Evolutionary conservation across 2,329 filamentous ascomycete species (phyloP), one percentile per base, ranked within the genome.

Genomic region (Aspergillus aculeatinus): DNA sequence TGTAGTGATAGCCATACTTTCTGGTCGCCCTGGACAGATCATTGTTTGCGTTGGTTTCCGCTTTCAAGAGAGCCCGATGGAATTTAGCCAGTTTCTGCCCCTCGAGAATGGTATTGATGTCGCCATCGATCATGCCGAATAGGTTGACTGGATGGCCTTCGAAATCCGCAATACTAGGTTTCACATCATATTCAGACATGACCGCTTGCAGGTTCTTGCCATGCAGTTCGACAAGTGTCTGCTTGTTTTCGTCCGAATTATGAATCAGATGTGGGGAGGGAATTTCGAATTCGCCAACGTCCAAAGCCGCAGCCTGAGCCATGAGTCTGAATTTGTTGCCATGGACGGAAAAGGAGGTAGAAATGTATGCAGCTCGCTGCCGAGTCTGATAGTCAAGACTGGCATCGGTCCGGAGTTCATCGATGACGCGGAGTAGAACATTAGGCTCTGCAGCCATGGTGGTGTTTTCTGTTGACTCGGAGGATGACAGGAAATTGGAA

Each of bases 161-260:
- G 21, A 67, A 63, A 55, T 70, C 69, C 25, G 61, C 64, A 49
- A 61, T 44, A 31, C 60, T 61, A n/a, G 68, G 67, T 27, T 50
- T 55, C 51, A 65, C 57, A n/a, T 47, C 39, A 57, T 61, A 61
- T 29, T 63, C 60, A n/a, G 53, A 51, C 47, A 63, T 52, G 11
- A 66, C 55, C 19, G 60, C 56, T 19, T 61, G 62, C 5, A 68
- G 35, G 19, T 19, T 29, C 52, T 44, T 48, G 21, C 51, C 60
- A 57, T 56, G 57, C 51, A 58, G 64, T 54, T 29, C 35, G 31
- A 65, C 64, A 48, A 61, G 49, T n/a, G 31, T 27, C 25, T 27
- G 5, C 25, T 5, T 27, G 5, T 27, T 27, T 27, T 27, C 25
- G 25, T 27, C 25, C 25, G 25, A 7, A 27, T 27, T 27, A 27